Conservation (phyloP, 805 yeast species). For the Lipomyces chichibuensis region DNA sequence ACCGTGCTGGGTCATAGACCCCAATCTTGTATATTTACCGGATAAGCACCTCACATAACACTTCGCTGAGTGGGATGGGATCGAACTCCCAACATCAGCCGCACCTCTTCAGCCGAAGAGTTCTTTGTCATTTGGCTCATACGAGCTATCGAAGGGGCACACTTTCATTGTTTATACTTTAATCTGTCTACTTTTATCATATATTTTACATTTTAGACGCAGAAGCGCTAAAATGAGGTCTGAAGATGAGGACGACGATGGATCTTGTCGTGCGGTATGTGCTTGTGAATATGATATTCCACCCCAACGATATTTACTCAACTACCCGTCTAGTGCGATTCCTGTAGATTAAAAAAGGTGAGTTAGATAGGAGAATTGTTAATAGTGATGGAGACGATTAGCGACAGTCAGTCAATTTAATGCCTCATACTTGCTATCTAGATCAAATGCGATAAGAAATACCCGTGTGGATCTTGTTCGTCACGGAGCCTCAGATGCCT, state of each 20-base stretch:
- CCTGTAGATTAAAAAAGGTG: slow-evolving; percentile 26
- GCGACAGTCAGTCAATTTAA: neutral
- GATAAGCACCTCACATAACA: no score
- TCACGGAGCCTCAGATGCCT: slow-evolving; percentile 9
- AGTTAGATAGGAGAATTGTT: neutral
- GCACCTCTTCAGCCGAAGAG: no score
- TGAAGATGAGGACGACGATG: neutral
- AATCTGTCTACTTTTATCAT: neutral
- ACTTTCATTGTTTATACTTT: no score
- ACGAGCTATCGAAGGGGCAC: no score
- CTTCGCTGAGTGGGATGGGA: no score
- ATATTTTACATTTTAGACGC: neutral
- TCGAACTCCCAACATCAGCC: no score
- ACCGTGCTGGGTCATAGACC: no score
- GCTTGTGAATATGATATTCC: neutral
- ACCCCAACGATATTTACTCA: neutral
- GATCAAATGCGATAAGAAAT: slow-evolving; percentile 26
- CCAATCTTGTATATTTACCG: no score
- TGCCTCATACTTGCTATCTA: neutral
- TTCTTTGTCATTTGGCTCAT: no score
- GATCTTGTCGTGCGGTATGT: neutral
- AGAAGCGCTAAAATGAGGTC: neutral
- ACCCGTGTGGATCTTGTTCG: slow-evolving; percentile 18
- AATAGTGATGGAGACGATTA: neutral
- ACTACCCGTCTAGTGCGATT: slow-evolving; percentile 18